phyloP scores from a whole-genome alignment of 345 rosid genomes.

The Adansonia digitata region DNA sequence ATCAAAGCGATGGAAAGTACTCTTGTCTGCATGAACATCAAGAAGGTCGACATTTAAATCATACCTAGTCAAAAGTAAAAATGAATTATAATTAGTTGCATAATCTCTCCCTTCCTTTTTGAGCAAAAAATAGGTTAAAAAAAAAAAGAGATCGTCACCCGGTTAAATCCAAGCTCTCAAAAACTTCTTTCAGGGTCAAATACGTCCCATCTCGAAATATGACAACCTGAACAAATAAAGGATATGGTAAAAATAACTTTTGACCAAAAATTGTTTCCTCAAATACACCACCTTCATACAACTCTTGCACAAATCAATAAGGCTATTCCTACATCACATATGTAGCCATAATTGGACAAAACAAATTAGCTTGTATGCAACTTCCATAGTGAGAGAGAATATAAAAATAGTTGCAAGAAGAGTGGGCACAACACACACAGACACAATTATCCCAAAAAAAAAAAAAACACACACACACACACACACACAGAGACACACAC shows the following conservation, averaged over 20 bases:
- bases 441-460: no score
- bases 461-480: not conserved
- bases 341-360: not conserved
- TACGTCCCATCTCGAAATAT: slow-evolving; percentile 98
- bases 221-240: slow-evolving; percentile 65
- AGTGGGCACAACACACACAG: not conserved
- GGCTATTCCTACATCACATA: not conserved
- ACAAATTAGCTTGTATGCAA: not conserved
- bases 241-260: not conserved
- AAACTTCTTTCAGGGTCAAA: slow-evolving; percentile 89
- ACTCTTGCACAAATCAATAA: not conserved
- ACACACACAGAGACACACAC: not conserved
- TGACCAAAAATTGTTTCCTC: not conserved
- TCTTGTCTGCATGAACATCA: slow-evolving; percentile 99
- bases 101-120: not conserved
- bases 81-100: not conserved
- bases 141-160: slow-evolving; percentile 43
- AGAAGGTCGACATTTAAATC: slow-evolving; percentile 95
- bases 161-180: slow-evolving; percentile 88
- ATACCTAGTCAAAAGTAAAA: slow-evolving; percentile 45
- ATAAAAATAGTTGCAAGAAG: not conserved
- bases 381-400: not conserved
- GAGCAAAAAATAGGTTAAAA: not conserved
- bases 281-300: not conserved
- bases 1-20: slow-evolving; percentile 99